phyloP scores from a whole-genome alignment of 2,329 filamentous ascomycete genomes.

The Monilinia vaccinii-corymbosi region DNA sequence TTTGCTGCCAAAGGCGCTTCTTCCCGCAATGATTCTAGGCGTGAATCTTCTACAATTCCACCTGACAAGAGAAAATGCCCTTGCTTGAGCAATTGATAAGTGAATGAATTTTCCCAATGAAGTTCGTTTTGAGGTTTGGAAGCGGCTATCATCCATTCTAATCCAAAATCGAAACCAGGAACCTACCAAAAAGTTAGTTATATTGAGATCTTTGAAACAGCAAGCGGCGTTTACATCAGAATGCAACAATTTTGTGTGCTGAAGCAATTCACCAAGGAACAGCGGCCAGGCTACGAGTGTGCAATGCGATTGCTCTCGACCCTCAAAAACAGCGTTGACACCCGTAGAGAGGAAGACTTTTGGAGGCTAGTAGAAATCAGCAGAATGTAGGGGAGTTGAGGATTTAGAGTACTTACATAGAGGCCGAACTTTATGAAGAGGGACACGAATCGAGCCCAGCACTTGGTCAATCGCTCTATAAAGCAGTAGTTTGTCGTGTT shows the following conservation, averaged over 20 bases:
- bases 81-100: constrained; percentile 5
- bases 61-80: background rate
- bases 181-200: constrained; percentile 20
- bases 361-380: constrained; percentile 32
- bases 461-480: constrained; percentile 10
- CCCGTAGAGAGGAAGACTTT: constrained; percentile 13
- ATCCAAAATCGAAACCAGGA: constrained; percentile 32
- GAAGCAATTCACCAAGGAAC: constrained; percentile 43
- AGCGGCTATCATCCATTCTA: constrained; percentile 45
- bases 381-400: constrained; percentile 35
- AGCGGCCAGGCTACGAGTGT: constrained; percentile 40
- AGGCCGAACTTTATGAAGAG: constrained; percentile 17
- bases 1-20: background rate
- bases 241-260: constrained; percentile 36
- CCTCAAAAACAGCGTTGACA: constrained; percentile 23
- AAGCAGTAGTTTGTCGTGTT: background rate
- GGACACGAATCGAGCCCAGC: background rate
- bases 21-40: background rate
- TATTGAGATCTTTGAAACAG: background rate
- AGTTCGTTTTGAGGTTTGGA: constrained; percentile 40
- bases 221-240: constrained; percentile 20
- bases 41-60: background rate
- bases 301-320: constrained; percentile 38
- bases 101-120: constrained; percentile 31
- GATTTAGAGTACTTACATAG: constrained; percentile 13